Evolutionary conservation across 805 yeast genomes (phyloP).

Genomic region (Zygosaccharomyces kombuchaensis): DNA sequence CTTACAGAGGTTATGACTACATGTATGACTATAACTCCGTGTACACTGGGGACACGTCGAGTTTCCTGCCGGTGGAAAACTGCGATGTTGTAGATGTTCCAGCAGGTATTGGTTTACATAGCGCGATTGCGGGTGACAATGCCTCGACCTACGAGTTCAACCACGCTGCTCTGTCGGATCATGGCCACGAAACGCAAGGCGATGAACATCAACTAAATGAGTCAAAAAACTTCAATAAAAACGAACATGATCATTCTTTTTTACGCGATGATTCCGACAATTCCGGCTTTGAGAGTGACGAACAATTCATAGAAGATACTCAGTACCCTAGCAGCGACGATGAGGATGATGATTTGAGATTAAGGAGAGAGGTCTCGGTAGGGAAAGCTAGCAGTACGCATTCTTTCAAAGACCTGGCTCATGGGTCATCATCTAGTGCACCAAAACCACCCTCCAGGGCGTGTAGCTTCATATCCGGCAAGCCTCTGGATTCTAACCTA

Average conservation of each 20-base stretch:
- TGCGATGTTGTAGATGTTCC: slow-evolving; percentile 37
- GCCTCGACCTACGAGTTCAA: slow-evolving; percentile 15
- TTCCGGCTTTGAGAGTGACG: slow-evolving; percentile 24
- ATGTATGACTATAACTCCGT: slow-evolving; percentile 79
- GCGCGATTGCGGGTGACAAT: slow-evolving; percentile 30
- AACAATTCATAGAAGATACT: slow-evolving; percentile 29
- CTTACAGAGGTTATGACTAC: slow-evolving; percentile 71
- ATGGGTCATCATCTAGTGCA: slow-evolving; percentile 9
- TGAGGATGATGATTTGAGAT: slow-evolving; percentile 16
- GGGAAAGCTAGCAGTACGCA: slow-evolving; percentile 24
- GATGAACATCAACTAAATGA: slow-evolving; percentile 2
- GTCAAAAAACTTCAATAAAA: not conserved
- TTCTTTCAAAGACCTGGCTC: slow-evolving; percentile 26
- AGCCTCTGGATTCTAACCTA: slow-evolving; percentile 15
- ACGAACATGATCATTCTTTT: not conserved
- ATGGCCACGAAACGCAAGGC: not conserved
- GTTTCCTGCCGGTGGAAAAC: slow-evolving; percentile 33
- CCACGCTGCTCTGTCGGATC: slow-evolving; percentile 11
- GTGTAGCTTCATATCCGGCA: slow-evolving; percentile 33
- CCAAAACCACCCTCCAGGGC: slow-evolving; percentile 14
- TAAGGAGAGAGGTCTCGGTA: slow-evolving; percentile 30
- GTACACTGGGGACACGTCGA: slow-evolving; percentile 48
- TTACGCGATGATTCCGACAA: slow-evolving; percentile 23
- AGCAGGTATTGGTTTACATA: slow-evolving; percentile 31
- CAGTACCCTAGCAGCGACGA: slow-evolving; percentile 21